These are phyloP conservation scores for Colletotrichum tropicale DNA, from an alignment of 2,329 filamentous ascomycete genomes.

Conservation along the genomic window DNA sequence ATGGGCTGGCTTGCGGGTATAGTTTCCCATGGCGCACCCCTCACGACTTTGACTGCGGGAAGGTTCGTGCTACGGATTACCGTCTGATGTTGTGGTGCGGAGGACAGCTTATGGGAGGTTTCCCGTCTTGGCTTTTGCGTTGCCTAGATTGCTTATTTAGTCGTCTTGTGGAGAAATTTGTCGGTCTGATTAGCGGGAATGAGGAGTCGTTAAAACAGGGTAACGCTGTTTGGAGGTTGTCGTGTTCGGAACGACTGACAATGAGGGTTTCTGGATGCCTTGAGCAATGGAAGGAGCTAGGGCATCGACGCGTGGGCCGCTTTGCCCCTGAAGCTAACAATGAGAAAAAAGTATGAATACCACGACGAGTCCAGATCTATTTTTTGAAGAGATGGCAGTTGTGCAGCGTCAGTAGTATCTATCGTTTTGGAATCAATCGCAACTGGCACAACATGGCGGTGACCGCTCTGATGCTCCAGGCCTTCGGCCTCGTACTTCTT, in stretches of 20 bases:
- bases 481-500: not conserved
- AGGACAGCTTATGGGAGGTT: not conserved
- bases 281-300: too few relatives aligned
- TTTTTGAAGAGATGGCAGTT: accelerated
- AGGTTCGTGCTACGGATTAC: not conserved
- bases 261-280: not conserved
- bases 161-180: not conserved
- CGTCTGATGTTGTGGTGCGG: not conserved
- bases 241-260: not conserved
- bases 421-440: not conserved
- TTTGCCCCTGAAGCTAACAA: not conserved
- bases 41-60: not conserved
- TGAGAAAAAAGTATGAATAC: not conserved
- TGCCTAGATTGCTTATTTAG: not conserved
- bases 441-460: not conserved
- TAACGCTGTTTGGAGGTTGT: not conserved
- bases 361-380: not conserved
- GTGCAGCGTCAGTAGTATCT: not conserved
- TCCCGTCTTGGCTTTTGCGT: not conserved
- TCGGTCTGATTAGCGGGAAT: not conserved
- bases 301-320: not conserved
- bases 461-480: not conserved
- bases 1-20: not conserved
- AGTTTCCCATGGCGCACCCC: not conserved
- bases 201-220: not conserved